phyloP scores from a whole-genome alignment of 83 land plant species.

The Thuja plicata region DNA sequence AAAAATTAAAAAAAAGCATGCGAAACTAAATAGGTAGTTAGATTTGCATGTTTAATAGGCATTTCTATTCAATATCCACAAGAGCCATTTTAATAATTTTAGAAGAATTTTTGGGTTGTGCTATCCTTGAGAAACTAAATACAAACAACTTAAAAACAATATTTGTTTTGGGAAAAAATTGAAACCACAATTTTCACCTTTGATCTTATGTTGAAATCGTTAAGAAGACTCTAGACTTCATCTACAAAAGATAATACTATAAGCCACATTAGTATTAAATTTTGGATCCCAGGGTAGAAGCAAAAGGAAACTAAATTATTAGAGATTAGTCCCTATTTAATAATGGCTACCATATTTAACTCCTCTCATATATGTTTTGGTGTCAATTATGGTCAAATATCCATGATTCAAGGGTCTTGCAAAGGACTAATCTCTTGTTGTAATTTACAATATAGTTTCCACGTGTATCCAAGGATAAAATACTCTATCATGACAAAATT shows the following conservation, averaged over 20 bases:
- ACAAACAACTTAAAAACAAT: constrained; percentile 33
- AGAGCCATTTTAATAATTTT: constrained; percentile 23
- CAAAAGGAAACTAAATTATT: not conserved
- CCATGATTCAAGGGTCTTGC: constrained; percentile 43
- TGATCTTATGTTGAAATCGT: constrained; percentile 29
- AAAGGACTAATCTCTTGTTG: not conserved
- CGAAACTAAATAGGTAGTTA: too few relatives aligned
- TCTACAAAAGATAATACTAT: constrained; percentile 14
- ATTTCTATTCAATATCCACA: constrained; percentile 40
- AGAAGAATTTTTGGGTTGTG: constrained; percentile 3
- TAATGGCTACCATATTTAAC: constrained; percentile 59
- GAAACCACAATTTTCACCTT: constrained; percentile 44
- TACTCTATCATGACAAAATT: too few relatives aligned
- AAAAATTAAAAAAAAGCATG: too few relatives aligned
- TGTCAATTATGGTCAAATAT: constrained; percentile 32
- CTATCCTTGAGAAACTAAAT: constrained; percentile 32
- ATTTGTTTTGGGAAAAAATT: constrained; percentile 25
- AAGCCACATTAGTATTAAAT: not conserved
- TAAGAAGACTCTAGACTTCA: constrained; percentile 42
- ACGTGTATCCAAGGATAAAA: too few relatives aligned
- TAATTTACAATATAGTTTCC: too few relatives aligned
- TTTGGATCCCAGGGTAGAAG: not conserved
- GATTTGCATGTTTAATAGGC: not conserved
- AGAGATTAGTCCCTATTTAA: constrained; percentile 28
- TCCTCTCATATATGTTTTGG: constrained; percentile 43